A percentile compares a stretch with the other conserved stretches of the same genome.
Conservation (phyloP, 306 rosid species). For the Senna tora region DNA sequence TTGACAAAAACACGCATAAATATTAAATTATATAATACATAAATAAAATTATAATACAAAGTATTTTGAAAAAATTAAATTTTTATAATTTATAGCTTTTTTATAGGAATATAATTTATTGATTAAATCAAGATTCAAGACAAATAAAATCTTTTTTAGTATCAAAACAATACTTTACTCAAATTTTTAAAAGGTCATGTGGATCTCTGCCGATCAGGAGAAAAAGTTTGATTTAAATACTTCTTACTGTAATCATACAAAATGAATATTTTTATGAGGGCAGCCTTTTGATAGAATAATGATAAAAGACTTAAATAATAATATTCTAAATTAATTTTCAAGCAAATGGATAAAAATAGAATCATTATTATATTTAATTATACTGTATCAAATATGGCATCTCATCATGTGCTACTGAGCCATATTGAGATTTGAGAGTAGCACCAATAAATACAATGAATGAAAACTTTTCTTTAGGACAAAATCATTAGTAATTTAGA, state of each 20-base stretch:
- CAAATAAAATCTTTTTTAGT: too few species aligned
- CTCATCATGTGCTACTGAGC: not conserved
- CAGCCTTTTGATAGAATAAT: not conserved
- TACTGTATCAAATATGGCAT: not conserved
- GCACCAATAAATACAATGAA: not conserved
- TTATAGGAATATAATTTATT: too few species aligned
- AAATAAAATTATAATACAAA: too few species aligned
- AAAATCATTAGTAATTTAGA: not conserved
- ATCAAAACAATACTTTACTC: too few species aligned
- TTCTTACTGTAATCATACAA: not conserved
- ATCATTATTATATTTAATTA: too few species aligned
- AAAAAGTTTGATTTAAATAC: not conserved
- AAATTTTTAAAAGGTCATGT: not conserved
- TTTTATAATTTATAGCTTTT: too few species aligned
- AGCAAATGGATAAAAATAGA: not conserved
- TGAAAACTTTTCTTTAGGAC: not conserved
- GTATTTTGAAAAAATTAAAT: too few species aligned
- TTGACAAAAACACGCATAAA: too few species aligned
- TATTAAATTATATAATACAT: too few species aligned
- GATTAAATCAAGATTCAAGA: too few species aligned
- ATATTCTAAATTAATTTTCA: not conserved
- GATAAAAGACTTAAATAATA: not conserved
- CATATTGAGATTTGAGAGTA: too few species aligned
- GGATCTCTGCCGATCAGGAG: not conserved
- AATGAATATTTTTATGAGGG: too few species aligned